phyloP scores from a whole-genome alignment of 179 eudicot species.

The Nepenthes alata region DNA sequence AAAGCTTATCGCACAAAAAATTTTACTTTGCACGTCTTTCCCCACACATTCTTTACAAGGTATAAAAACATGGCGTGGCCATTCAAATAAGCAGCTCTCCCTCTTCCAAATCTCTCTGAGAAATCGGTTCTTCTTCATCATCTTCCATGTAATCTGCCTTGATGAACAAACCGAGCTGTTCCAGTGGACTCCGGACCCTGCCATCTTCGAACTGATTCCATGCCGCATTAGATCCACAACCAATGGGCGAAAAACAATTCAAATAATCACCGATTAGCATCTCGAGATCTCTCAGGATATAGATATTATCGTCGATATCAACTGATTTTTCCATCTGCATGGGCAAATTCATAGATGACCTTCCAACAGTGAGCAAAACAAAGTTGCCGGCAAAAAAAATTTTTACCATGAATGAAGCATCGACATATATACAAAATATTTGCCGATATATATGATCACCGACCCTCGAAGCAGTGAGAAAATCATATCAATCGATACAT shows the following conservation, averaged over 20 bases:
- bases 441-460: too few relatives aligned
- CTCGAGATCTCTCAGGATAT: constrained; percentile 39
- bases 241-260: constrained; percentile 4
- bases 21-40: too few relatives aligned
- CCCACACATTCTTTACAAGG: too few relatives aligned
- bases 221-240: constrained; percentile 6
- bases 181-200: constrained; percentile 31
- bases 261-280: constrained; percentile 17
- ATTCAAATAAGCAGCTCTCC: constrained; percentile 23
- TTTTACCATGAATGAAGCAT: too few relatives aligned
- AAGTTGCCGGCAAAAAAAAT: not conserved
- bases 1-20: too few relatives aligned
- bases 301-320: constrained; percentile 34
- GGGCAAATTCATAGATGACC: not conserved
- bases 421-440: too few relatives aligned
- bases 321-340: constrained; percentile 70
- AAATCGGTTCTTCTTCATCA: constrained; percentile 21
- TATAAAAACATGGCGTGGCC: too few relatives aligned
- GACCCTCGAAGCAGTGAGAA: too few relatives aligned
- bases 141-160: constrained; percentile 36
- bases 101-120: constrained; percentile 28
- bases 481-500: too few relatives aligned
- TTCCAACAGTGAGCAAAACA: not conserved
- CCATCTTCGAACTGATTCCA: constrained; percentile 12
- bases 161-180: constrained; percentile 41